Evolutionary conservation across 345 rosid genomes (phyloP).

Genomic region (Odontarrhena argentea): DNA sequence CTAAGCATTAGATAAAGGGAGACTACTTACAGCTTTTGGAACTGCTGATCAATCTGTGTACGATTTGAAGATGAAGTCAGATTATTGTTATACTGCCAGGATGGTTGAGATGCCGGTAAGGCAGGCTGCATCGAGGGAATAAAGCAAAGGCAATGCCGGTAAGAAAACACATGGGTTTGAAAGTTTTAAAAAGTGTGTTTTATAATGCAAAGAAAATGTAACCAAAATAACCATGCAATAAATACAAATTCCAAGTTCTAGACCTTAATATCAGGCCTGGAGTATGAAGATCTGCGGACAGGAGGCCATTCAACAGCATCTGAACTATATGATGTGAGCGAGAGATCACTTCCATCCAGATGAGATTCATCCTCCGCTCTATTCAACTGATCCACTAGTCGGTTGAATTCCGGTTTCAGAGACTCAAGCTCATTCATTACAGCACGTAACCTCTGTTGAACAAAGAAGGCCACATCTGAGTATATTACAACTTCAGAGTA

Average conservation of each 20-base stretch:
- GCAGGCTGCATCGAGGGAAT: constrained; percentile 51
- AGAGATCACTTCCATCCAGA: constrained; percentile 46
- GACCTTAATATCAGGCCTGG: constrained; percentile 49
- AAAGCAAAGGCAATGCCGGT: constrained; percentile 25
- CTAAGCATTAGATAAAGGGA: constrained; percentile 1
- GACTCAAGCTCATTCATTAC: constrained; percentile 81
- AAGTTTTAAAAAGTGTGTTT: neutral
- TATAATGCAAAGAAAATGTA: constrained; percentile 3
- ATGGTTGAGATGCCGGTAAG: constrained; percentile 48
- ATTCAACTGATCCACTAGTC: constrained; percentile 55
- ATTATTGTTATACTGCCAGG: constrained; percentile 55
- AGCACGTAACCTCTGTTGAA: constrained; percentile 62
- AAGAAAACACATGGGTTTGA: constrained; percentile 6
- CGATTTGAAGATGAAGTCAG: constrained; percentile 47
- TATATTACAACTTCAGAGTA: neutral
- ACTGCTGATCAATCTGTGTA: constrained; percentile 67
- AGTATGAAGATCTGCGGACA: constrained; percentile 43
- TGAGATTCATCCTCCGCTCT: constrained; percentile 38
- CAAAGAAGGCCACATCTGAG: constrained; percentile 20
- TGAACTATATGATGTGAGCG: constrained; percentile 40
- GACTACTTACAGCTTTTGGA: constrained; percentile 75
- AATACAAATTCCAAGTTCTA: neutral
- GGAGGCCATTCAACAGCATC: constrained; percentile 53
- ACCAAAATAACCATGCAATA: neutral
- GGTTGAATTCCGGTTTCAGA: constrained; percentile 71